Evolutionary conservation across 495 filamentous ascomycete genomes (phyloP).

Genomic region (Aspergillus baeticus): DNA sequence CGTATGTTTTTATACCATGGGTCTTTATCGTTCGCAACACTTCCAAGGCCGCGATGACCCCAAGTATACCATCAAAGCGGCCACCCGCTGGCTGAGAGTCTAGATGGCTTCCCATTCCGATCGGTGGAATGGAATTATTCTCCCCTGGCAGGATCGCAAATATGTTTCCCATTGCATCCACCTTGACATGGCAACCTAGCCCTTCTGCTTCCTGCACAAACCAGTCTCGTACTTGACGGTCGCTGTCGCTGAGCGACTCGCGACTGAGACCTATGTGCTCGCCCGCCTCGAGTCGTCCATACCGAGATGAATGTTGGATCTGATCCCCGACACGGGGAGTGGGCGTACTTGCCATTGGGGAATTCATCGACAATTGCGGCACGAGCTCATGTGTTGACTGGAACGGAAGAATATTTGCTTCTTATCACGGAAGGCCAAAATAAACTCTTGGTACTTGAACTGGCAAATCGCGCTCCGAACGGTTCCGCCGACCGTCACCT

Average conservation of each 20-base stretch:
- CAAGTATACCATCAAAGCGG: conserved; percentile 68
- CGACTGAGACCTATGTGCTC: neutral
- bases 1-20: conserved; percentile 58
- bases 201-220: conserved; percentile 59
- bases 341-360: neutral
- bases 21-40: conserved; percentile 65
- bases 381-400: too few species aligned
- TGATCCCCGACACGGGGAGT: neutral
- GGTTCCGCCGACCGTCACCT: too few species aligned
- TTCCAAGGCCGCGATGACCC: conserved; percentile 65
- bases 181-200: conserved; percentile 56
- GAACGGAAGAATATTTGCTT: too few species aligned
- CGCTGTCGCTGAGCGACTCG: conserved; percentile 57
- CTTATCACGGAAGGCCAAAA: too few species aligned
- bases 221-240: conserved; percentile 69
- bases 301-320: neutral
- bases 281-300: neutral
- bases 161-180: conserved; percentile 69
- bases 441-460: too few species aligned
- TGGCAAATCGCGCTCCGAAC: too few species aligned
- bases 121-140: conserved; percentile 37
- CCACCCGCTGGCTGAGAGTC: conserved; percentile 69
- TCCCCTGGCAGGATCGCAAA: conserved; percentile 63
- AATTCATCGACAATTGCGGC: too few species aligned
- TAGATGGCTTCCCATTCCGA: conserved; percentile 47